phyloP scores from a whole-genome alignment of 306 rosid genomes.

The Quercus cerris region DNA sequence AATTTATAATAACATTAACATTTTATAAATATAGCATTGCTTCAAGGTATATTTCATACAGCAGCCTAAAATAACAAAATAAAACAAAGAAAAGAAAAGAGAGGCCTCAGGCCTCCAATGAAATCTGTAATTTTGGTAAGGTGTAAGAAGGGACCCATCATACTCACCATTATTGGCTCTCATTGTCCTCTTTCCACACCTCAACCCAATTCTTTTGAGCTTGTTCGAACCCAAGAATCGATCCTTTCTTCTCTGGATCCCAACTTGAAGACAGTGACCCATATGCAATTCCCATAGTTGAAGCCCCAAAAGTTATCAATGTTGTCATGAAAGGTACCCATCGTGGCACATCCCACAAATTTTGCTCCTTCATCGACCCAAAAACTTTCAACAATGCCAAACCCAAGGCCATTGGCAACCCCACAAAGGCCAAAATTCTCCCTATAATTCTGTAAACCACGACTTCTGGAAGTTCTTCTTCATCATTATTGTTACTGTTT shows the following conservation, averaged over 20 bases:
- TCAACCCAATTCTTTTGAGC: conserved; percentile 69
- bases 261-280: conserved; percentile 76
- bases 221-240: conserved; percentile 68
- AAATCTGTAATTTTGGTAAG: no score
- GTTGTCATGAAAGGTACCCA: conserved; percentile 75
- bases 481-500: conserved; percentile 20
- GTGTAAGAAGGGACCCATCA: neutral
- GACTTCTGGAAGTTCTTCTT: conserved; percentile 52
- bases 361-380: conserved; percentile 44
- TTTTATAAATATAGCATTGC: no score
- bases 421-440: conserved; percentile 59
- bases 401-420: conserved; percentile 69
- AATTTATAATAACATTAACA: no score
- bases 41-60: no score
- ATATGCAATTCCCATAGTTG: conserved; percentile 66
- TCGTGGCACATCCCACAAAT: conserved; percentile 50
- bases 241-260: conserved; percentile 65
- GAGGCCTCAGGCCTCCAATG: no score
- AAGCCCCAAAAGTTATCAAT: conserved; percentile 59
- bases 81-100: no score
- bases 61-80: no score
- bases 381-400: conserved; percentile 48
- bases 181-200: conserved; percentile 79
- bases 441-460: conserved; percentile 56
- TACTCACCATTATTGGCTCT: neutral